Evolutionary conservation across 371 early-diverging fungal genomes (phyloP).

Genomic region (Batrachochytrium dendrobatidis): DNA sequence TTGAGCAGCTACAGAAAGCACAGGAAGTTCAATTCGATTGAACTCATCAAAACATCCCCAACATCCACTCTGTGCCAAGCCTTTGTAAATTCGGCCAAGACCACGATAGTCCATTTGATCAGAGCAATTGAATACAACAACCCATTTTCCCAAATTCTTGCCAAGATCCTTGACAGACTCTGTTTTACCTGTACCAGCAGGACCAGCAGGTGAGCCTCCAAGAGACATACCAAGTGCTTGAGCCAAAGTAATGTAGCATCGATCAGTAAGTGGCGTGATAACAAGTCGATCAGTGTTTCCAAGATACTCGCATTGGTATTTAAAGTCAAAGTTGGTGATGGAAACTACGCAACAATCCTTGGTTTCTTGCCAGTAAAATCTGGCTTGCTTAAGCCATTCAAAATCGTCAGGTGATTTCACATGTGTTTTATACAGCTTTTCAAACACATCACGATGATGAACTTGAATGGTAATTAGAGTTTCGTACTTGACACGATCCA

Average conservation of each 20-base stretch:
- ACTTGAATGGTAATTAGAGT: slow-evolving; percentile 61
- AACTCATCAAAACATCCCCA: slow-evolving; percentile 69
- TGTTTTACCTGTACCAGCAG: slow-evolving; percentile 56
- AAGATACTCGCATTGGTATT: slow-evolving; percentile 56
- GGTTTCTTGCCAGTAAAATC: slow-evolving; percentile 59
- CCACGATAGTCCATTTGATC: slow-evolving; percentile 61
- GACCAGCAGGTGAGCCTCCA: slow-evolving; percentile 54
- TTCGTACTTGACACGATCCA: slow-evolving; percentile 57
- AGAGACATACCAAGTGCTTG: slow-evolving; percentile 63
- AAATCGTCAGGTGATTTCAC: slow-evolving; percentile 51
- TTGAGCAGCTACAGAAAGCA: slow-evolving; percentile 57
- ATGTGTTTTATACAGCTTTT: slow-evolving; percentile 51
- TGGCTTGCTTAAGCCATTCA: slow-evolving; percentile 57
- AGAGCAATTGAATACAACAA: slow-evolving; percentile 62
- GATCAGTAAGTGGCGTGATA: slow-evolving; percentile 57
- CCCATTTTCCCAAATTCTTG: slow-evolving; percentile 56
- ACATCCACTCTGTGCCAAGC: slow-evolving; percentile 51
- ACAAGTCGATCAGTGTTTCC: slow-evolving; percentile 59
- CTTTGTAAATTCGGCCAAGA: slow-evolving; percentile 58
- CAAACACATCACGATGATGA: slow-evolving; percentile 58
- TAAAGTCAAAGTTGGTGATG: slow-evolving; percentile 60
- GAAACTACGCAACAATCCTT: slow-evolving; percentile 57
- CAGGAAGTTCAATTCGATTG: slow-evolving; percentile 59
- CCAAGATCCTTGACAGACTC: slow-evolving; percentile 61
- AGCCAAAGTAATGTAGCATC: slow-evolving; percentile 53